Base-by-base conservation (phyloP, 495 filamentous ascomycete species). In the Xylaria curta region DNA sequence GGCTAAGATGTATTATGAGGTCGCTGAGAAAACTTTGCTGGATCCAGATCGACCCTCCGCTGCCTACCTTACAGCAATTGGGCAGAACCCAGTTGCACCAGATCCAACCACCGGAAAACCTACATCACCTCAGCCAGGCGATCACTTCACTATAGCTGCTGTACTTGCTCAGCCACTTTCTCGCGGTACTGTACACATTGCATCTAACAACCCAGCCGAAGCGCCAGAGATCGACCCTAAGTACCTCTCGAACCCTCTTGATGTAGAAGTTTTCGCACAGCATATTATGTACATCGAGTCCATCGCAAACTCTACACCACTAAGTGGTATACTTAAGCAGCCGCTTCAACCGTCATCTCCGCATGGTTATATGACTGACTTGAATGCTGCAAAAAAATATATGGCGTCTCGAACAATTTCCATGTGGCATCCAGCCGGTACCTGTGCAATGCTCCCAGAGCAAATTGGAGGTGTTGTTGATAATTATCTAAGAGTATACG, bases 161-260 rank as follows among this genome's bases (percentile, higher is more conserved):
- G 78, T 83, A 61, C 76, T 83, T 15, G 79, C 82, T 26, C 83
- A 87, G 33, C 87, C 88, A 0, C 85, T 89, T 40, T 87, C 87
- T 2, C 86, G 88, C 9, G 89, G 89, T 4, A 86, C 76, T 51
- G 83, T 90, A 62, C 90, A 91, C 74, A 87, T 90, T 61, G 73
- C 74, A 15, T 82, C 82, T 8, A 51, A 80, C 10, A 77, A 86
- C 61, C 69, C 82, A 0, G 56, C 51, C 0, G 74, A 69, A 5
- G 66, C 79, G 19, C 85, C 88, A 0, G 49, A 71, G 1, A 86
- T 88, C 72, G 84, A 91, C 68, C 87, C 88, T 0, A 84, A 81
- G 26, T 91, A 88, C 73, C 83, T 87, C 74, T 80, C 82, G 61
- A 76, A 90, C 67, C 81, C 84, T 0, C 76, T 86, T n/a, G 90